Evolutionary conservation across 2,329 filamentous ascomycete species (phyloP).

Genomic region (Trichoderma aggressivum): DNA sequence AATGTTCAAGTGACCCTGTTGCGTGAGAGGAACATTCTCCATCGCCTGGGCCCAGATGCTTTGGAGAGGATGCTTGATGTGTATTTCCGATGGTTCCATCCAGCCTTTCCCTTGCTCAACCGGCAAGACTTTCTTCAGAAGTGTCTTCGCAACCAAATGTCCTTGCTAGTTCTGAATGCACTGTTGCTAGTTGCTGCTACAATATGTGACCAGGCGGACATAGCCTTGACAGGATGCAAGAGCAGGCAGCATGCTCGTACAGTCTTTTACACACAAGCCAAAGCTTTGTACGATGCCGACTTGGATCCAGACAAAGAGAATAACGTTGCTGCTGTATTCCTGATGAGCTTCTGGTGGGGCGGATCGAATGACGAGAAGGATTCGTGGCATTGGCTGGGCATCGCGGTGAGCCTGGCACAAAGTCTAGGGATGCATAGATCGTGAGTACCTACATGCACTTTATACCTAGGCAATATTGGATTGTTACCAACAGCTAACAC

Average conservation of each 20-base stretch:
- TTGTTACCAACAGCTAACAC: not conserved
- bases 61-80: not conserved
- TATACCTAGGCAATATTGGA: no score
- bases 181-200: not conserved
- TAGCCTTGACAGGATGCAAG: not conserved
- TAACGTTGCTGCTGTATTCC: not conserved
- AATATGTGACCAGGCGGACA: not conserved
- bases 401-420: not conserved
- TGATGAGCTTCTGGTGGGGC: not conserved
- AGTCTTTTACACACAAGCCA: not conserved
- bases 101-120: not conserved
- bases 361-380: conserved; percentile 3
- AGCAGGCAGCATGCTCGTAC: not conserved
- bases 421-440: conserved; percentile 6
- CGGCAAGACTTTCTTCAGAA: not conserved
- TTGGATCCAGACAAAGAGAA: conserved; percentile 1
- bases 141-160: not conserved
- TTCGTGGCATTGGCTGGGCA: conserved; percentile 1
- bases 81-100: conserved; percentile 2
- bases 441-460: not conserved
- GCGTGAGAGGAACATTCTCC: not conserved
- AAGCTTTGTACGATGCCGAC: not conserved
- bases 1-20: not conserved
- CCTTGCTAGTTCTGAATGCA: not conserved
- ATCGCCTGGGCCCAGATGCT: not conserved